Conservation (phyloP, 1,284 basidiomycete species). For the Cutaneotrichosporon sp. region DNA sequence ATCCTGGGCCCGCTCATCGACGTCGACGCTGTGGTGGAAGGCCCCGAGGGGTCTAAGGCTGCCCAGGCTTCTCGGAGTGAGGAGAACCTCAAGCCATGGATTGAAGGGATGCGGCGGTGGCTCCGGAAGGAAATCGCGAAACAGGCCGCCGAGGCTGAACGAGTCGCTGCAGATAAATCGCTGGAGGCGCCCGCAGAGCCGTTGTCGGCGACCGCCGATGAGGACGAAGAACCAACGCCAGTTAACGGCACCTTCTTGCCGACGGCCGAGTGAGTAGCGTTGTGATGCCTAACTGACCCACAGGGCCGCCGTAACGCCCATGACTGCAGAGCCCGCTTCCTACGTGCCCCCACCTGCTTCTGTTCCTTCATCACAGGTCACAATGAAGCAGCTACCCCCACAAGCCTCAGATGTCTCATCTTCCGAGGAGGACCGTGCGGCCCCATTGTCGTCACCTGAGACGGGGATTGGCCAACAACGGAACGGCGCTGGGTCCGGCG, state of each 20-base stretch:
- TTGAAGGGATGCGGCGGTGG: slow-evolving; percentile 67
- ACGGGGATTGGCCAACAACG: slow-evolving; percentile 5
- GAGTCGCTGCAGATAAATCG: background rate
- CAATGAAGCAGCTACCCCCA: background rate
- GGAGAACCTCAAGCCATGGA: slow-evolving; percentile 65
- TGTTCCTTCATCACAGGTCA: background rate
- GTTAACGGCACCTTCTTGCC: background rate
- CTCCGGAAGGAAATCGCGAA: slow-evolving; percentile 17
- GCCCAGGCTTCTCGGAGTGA: slow-evolving; percentile 35
- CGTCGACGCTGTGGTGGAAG: slow-evolving; percentile 5
- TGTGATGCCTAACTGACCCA: too few relatives aligned
- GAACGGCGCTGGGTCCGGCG: slow-evolving; percentile 21
- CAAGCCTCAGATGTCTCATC: background rate
- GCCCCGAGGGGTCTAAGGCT: background rate
- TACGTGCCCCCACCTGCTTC: background rate
- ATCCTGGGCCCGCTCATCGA: slow-evolving; percentile 9
- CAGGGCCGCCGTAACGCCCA: too few relatives aligned
- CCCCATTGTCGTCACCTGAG: background rate
- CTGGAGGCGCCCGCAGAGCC: background rate
- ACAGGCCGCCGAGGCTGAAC: background rate
- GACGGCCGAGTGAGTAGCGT: background rate
- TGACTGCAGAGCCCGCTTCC: background rate
- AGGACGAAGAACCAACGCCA: too few relatives aligned
- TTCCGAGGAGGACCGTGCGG: background rate
- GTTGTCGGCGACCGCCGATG: too few relatives aligned